Conservation (phyloP, 139 green algal genomes). For the Volvox africanus region DNA sequence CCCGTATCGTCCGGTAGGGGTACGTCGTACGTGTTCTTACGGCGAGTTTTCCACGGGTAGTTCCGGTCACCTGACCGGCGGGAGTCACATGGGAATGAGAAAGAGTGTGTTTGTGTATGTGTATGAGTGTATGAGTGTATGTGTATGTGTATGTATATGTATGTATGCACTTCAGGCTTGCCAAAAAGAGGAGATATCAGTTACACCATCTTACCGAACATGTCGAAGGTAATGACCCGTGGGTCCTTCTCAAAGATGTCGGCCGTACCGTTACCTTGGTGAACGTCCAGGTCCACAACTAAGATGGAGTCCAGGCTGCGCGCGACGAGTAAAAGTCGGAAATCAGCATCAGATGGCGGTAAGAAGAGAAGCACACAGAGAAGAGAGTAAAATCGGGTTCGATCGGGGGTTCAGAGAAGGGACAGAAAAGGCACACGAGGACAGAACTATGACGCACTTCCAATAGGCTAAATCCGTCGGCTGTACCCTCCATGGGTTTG, state of each 20-base stretch:
- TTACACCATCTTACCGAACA: conserved; percentile 62
- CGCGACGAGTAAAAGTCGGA: too few relatives aligned
- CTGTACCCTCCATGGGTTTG: too few relatives aligned
- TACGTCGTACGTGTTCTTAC: conserved; percentile 72
- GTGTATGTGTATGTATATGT: neutral
- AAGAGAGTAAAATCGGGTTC: too few relatives aligned
- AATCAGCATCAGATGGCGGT: too few relatives aligned
- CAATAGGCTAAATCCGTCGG: too few relatives aligned
- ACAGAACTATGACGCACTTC: too few relatives aligned
- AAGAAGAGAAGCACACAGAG: too few relatives aligned
- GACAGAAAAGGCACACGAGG: too few relatives aligned
- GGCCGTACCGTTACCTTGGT: conserved; percentile 82
- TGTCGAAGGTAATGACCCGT: conserved; percentile 78
- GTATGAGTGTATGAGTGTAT: neutral
- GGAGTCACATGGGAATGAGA: neutral
- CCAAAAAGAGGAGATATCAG: too few relatives aligned
- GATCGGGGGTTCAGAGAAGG: too few relatives aligned
- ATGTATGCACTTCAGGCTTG: too few relatives aligned
- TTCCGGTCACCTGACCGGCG: conserved; percentile 56
- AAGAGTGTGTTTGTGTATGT: neutral
- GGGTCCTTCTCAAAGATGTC: conserved; percentile 74
- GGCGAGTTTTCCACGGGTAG: conserved; percentile 79
- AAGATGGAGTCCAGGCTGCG: conserved; percentile 34
- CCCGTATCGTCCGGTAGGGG: conserved; percentile 60
- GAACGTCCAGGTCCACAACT: conserved; percentile 72